Base-by-base conservation (phyloP, 495 filamentous ascomycete genomes). In the Schizothecium vesticola region DNA sequence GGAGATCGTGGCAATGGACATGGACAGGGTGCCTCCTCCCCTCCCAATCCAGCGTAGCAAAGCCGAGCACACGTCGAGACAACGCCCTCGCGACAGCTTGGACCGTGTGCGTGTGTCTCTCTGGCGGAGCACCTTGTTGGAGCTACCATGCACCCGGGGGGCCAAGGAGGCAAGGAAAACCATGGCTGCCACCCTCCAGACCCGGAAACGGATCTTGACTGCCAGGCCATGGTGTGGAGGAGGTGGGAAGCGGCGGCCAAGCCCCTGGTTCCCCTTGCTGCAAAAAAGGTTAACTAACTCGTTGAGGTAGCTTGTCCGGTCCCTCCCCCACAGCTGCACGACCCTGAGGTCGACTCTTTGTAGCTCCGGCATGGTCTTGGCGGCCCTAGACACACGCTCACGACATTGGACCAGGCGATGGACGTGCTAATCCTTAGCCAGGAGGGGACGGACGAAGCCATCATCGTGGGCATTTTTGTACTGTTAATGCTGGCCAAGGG, bases 301-400 rank as follows among this genome's bases (percentile, higher is more conserved):
- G 10, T 66, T 66, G 65, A 33, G 65, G 65, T 33, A 66, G 65
- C 56, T 60, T 61, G 65, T 36, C 31, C 65, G 56, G 56, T 10
- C 28, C 19, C 16, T 66, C 65, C 65, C 65, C 65, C 57, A 66
- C 64, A 64, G 19, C 13, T 64, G 62, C 36, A 19, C 36, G 43
- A 51, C 43, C 43, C 43, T 51, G 43, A 51, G 43, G 43, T 51
- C 43, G 43, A 51, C 43, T 51, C 43, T 51, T 8, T 51, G 43
- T 19, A n/a, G 26, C 26, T 61, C 57, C 22, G 57, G 22, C 57
- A 59, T 59, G 57, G 24, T 26, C 59, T 61, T 31, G 59, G 23
- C 59, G 24, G 26, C 12, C 13, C 8, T n/a, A 9, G 2, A 51
- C 19, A 51, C 16, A n/a, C 5, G 43, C 43, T 8, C 43, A 51